Evolutionary conservation across 139 green algal species (phyloP).

Genomic region (Ulvella scutata): DNA sequence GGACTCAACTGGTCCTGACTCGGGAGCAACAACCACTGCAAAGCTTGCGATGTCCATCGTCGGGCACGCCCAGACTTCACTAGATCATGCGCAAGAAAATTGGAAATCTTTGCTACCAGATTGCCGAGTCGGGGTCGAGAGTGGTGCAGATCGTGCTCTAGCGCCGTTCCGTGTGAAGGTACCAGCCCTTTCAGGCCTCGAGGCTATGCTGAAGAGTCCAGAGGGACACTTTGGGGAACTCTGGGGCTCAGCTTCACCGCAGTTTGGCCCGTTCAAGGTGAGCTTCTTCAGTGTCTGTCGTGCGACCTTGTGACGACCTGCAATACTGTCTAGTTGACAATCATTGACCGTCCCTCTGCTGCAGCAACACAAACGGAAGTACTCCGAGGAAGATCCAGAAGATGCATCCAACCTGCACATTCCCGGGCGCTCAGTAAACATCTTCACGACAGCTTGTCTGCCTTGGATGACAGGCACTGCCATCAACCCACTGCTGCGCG

Average conservation of each 20-base stretch:
- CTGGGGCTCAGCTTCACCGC: neutral
- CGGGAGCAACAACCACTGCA: neutral
- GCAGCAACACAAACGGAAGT: neutral
- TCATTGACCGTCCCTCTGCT: neutral
- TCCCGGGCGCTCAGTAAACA: constrained; percentile 67
- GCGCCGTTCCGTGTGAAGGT: neutral
- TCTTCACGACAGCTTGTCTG: constrained; percentile 91
- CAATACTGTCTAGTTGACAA: neutral
- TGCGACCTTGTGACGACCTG: neutral
- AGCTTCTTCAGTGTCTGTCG: neutral
- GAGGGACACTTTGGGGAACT: neutral
- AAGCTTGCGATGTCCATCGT: neutral
- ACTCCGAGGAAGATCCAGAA: too few species aligned
- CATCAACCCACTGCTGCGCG: constrained; percentile 94
- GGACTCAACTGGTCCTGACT: neutral
- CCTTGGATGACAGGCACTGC: constrained; percentile 98
- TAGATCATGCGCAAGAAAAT: neutral
- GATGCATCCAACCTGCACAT: constrained; percentile 35
- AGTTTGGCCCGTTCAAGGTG: neutral
- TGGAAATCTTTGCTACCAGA: neutral
- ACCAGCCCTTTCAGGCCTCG: neutral
- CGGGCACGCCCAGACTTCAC: neutral
- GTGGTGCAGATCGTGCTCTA: neutral
- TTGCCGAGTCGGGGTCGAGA: neutral
- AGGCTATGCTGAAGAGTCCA: neutral